These are phyloP conservation scores for Acanthamoeba divionensis DNA, from an alignment of 208 protist genomes.

Conservation along the genomic window DNA sequence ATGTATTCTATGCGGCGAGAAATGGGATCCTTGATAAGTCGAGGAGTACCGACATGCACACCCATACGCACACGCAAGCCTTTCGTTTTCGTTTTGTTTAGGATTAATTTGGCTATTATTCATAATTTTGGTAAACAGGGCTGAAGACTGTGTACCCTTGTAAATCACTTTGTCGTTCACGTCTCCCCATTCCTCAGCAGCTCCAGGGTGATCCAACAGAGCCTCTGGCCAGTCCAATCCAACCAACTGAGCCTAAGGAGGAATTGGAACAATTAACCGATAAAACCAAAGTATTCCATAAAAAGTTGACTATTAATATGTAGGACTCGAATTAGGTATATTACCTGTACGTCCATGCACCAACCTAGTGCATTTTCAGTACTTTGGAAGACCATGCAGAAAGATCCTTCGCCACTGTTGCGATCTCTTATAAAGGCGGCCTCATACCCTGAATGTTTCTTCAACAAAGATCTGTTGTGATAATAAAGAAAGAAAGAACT, in stretches of 20 bases:
- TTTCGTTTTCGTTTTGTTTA: no score
- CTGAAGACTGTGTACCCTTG: neutral
- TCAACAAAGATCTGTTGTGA: no score
- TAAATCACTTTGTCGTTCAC: neutral
- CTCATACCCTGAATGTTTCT: neutral
- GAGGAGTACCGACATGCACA: neutral
- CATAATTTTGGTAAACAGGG: no score
- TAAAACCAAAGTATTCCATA: no score
- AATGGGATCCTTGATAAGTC: neutral
- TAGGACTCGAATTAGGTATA: no score
- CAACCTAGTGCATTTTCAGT: neutral
- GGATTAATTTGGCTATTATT: no score
- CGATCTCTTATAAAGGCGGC: slow-evolving; percentile 18
- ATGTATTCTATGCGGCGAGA: slow-evolving; percentile 34
- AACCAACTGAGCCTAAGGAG: neutral
- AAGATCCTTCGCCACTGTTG: slow-evolving; percentile 36
- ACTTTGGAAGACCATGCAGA: slow-evolving; percentile 49
- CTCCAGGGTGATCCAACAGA: neutral
- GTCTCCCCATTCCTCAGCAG: slow-evolving; percentile 44
- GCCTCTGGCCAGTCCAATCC: neutral
- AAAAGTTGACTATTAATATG: no score
- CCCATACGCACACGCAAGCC: slow-evolving; percentile 44
- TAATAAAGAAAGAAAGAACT: no score
- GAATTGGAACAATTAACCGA: no score
- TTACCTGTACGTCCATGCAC: neutral